These are phyloP conservation scores for Boletus tomentosulus DNA, from an alignment of 768 basidiomycete genomes.

Conservation along the genomic window DNA sequence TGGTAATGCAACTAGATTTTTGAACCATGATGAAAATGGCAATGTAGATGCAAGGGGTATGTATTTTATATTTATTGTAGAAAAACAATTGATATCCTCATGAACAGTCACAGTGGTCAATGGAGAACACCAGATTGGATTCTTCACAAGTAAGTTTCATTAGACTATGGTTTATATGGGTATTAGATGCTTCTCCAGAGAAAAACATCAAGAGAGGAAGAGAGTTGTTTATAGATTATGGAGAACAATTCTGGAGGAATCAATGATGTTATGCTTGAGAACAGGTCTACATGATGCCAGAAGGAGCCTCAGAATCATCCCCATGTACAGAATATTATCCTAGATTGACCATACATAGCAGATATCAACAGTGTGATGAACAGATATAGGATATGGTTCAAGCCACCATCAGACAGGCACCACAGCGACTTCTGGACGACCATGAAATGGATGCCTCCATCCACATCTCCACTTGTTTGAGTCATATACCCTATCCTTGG, in stretches of 20 bases:
- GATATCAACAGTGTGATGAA: background rate
- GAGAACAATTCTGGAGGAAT: slow-evolving; percentile 23
- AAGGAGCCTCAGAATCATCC: too few species aligned
- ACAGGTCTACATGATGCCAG: background rate
- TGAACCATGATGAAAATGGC: slow-evolving; percentile 33
- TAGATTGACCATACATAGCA: background rate
- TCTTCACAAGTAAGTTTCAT: slow-evolving; percentile 33
- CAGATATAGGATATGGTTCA: background rate
- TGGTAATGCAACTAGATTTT: slow-evolving; percentile 43
- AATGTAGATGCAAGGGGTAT: slow-evolving; percentile 28
- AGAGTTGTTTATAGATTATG: slow-evolving; percentile 38
- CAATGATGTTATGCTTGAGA: background rate
- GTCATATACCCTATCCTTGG: slow-evolving; percentile 26
- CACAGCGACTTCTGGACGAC: slow-evolving; percentile 33
- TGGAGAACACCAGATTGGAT: slow-evolving; percentile 35
- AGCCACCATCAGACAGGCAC: slow-evolving; percentile 22
- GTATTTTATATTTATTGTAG: background rate
- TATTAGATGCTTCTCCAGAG: slow-evolving; percentile 9
- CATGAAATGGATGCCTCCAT: slow-evolving; percentile 46
- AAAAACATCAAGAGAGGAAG: slow-evolving; percentile 26
- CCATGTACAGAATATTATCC: background rate
- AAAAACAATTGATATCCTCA: background rate
- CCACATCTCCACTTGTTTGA: slow-evolving; percentile 40
- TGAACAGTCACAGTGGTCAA: slow-evolving; percentile 27
- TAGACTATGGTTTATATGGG: background rate